Conservation (phyloP, 805 yeast genomes). For the Yamadazyma sp. region DNA sequence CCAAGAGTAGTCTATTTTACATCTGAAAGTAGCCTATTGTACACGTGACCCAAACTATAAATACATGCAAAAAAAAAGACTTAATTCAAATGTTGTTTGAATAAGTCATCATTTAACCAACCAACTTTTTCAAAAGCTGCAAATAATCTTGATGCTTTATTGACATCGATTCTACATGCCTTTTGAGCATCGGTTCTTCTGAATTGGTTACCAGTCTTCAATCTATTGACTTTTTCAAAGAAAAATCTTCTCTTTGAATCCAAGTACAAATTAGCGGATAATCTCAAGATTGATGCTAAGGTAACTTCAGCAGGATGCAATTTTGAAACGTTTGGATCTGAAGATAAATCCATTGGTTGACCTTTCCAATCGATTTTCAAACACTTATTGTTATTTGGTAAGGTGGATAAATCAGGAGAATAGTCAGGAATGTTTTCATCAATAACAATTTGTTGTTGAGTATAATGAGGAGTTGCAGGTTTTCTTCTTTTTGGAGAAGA, state of each 20-base stretch:
- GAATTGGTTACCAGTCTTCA: constrained; percentile 69
- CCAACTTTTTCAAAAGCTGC: constrained; percentile 91
- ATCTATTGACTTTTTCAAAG: constrained; percentile 80
- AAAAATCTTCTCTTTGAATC: constrained; percentile 71
- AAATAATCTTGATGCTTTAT: constrained; percentile 87
- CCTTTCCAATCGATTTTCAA: constrained; percentile 97
- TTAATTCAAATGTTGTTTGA: constrained; percentile 38
- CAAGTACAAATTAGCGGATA: constrained; percentile 82
- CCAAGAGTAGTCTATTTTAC: too few relatives aligned
- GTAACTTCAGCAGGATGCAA: constrained; percentile 90
- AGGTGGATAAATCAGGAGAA: constrained; percentile 64
- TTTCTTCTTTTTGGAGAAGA: constrained; percentile 41
- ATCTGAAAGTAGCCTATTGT: too few relatives aligned
- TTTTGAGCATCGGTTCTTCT: constrained; percentile 97
- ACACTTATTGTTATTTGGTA: constrained; percentile 68
- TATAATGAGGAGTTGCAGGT: constrained; percentile 19
- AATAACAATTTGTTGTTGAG: constrained; percentile 47
- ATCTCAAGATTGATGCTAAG: constrained; percentile 82
- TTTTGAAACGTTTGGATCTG: constrained; percentile 68
- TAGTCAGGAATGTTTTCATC: constrained; percentile 78
- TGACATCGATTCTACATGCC: constrained; percentile 95
- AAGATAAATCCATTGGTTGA: constrained; percentile 85
- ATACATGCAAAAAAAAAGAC: too few relatives aligned
- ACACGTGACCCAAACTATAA: too few relatives aligned
- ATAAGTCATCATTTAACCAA: constrained; percentile 79